A percentile compares a stretch with the other conserved stretches of the same genome.
Evolutionary conservation across 371 early-diverging fungal genomes (phyloP).

Genomic region (Cokeromyces recurvatus): DNA sequence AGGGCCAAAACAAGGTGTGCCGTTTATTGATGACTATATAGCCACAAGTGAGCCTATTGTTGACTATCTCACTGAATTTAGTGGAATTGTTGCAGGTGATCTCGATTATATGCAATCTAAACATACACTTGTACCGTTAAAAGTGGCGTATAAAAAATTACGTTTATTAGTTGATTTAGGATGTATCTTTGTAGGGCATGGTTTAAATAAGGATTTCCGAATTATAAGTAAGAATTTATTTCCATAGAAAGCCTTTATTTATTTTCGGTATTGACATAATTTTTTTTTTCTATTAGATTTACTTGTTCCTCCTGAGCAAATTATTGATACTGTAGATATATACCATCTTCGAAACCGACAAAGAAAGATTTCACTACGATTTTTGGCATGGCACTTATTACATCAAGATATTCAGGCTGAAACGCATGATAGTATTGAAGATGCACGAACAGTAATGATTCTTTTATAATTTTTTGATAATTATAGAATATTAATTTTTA

Average conservation of each 20-base stretch:
- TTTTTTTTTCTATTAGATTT: constrained; percentile 50
- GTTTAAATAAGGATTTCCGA: constrained; percentile 90
- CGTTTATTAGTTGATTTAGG: constrained; percentile 83
- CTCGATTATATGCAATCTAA: constrained; percentile 67
- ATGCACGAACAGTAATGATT: constrained; percentile 70
- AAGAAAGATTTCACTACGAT: constrained; percentile 80
- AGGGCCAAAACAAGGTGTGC: constrained; percentile 64
- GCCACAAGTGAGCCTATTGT: constrained; percentile 76
- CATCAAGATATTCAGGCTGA: constrained; percentile 79
- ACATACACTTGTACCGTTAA: constrained; percentile 80
- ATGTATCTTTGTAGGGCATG: constrained; percentile 92
- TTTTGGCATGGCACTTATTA: constrained; percentile 91
- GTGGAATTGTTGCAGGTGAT: constrained; percentile 87
- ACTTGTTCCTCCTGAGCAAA: constrained; percentile 79
- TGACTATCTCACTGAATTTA: constrained; percentile 89
- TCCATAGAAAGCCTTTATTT: not conserved
- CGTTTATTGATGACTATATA: constrained; percentile 96
- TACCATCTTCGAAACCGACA: constrained; percentile 78
- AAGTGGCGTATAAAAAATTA: constrained; percentile 86
- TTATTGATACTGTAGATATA: constrained; percentile 90
- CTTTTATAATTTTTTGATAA: not conserved
- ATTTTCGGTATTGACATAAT: not conserved
- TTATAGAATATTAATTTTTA: too few species aligned
- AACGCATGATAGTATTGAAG: constrained; percentile 91
- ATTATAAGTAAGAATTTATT: constrained; percentile 68